Evolutionary conservation across 495 filamentous ascomycete species (phyloP), one percentile per base, ranked within the genome.

Genomic region (Talaromyces thailandensis): DNA sequence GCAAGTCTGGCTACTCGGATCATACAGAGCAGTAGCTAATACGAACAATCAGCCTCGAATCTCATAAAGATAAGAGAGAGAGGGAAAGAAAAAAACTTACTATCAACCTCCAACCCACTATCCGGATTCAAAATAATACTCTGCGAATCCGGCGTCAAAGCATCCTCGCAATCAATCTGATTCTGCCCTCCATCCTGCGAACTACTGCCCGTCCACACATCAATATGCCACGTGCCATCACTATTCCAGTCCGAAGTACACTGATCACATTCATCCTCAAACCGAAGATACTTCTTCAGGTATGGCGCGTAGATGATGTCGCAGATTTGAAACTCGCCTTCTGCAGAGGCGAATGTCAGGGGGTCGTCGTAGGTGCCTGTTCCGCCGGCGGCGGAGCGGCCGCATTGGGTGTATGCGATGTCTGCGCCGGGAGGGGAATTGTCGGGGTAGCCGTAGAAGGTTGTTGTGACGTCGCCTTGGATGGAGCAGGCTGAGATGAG

Each of bases 291-390:
- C 63, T 80, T 81, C 32, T 69, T 70, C 53, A 79, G 58, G 32
- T 75, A 75, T 0, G 76, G 76, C 4, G 70, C 59, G 56, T 81
- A 82, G 65, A 82, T 68, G 53, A 79, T 68, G 51, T 80, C 79
- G 65, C 79, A 82, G 31, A 66, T 48, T 2, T 67, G 64, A 60
- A 75, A 76, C 32, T 77, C 76, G 48, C 73, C 71, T 1, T 65
- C 59, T 16, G 74, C 75, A 9, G 73, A 73, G 23, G 79, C 79
- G 37, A 80, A 76, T 9, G 79, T 80, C 28, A 82, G 48, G 7
- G 79, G 79, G 64, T 82, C 71, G 37, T 62, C 62, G 62, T 71
- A 79, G 2, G 76, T 77, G 25, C 79, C 79, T 7, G 68, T 72
- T 25, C 71, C 68, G 6, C 69, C 70, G 24, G 71, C 65, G 29